Conservation (phyloP, 2,329 filamentous ascomycete genomes). For the Penicillium sp. region DNA sequence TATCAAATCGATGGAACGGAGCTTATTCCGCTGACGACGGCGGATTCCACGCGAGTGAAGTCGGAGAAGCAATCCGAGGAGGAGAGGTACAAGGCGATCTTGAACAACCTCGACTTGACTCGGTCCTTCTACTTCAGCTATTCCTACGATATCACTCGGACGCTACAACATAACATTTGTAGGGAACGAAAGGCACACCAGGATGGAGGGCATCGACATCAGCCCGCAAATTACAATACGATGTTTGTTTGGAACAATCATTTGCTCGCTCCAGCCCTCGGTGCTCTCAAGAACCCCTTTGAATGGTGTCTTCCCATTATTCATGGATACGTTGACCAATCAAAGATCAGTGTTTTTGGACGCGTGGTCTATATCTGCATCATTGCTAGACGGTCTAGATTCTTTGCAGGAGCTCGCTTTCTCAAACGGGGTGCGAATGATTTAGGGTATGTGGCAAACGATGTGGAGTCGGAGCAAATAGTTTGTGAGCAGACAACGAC, state of each 20-base stretch:
- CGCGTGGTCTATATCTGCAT: conserved; percentile 86
- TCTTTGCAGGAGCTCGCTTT: conserved; percentile 91
- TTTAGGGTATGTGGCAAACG: conserved; percentile 91
- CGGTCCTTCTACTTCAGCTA: conserved; percentile 98
- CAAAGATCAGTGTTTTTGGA: conserved; percentile 78
- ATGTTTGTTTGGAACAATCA: conserved; percentile 99
- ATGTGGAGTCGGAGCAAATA: conserved; percentile 98
- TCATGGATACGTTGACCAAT: conserved; percentile 93
- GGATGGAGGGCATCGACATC: conserved; percentile 57
- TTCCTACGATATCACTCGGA: conserved; percentile 91
- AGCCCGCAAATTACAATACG: conserved; percentile 76
- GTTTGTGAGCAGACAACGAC: conserved; percentile 92
- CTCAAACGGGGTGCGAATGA: conserved; percentile 94
- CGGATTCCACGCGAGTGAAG: conserved; percentile 62
- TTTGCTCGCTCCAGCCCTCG: conserved; percentile 69
- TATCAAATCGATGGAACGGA: conserved; percentile 95
- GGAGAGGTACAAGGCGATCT: conserved; percentile 77
- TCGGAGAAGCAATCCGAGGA: conserved; percentile 86
- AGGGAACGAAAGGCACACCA: conserved; percentile 69
- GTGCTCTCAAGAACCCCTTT: conserved; percentile 70
- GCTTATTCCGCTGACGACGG: conserved; percentile 76
- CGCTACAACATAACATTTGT: conserved; percentile 86
- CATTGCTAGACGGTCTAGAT: conserved; percentile 84
- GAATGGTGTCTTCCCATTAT: conserved; percentile 97
- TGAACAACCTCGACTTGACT: conserved; percentile 86